Evolutionary conservation across 176 grass and related monocot species (phyloP).

Genomic region (Canna indica): DNA sequence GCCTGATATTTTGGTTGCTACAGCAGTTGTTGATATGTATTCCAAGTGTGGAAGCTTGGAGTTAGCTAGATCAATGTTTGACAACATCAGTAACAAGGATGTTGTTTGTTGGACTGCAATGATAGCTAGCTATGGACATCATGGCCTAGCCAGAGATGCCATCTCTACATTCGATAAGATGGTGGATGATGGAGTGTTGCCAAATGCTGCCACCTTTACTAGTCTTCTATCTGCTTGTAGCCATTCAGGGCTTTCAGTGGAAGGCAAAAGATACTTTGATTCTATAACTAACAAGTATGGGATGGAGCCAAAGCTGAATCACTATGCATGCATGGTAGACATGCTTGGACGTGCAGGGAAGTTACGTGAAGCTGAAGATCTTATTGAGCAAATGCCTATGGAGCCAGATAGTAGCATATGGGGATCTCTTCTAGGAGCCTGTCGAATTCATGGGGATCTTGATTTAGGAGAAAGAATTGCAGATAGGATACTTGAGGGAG

Average conservation of each 20-base stretch:
- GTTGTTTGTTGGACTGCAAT: slow-evolving; percentile 24
- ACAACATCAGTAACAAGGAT: slow-evolving; percentile 1
- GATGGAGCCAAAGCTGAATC: slow-evolving; percentile 13
- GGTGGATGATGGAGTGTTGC: slow-evolving; percentile 3
- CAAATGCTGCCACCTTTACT: slow-evolving; percentile 17
- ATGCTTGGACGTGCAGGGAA: slow-evolving; percentile 27
- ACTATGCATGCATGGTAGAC: slow-evolving; percentile 24
- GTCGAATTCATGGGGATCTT: slow-evolving; percentile 23
- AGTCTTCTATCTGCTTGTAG: slow-evolving; percentile 28
- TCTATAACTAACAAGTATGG: slow-evolving; percentile 7
- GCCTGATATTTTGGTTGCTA: slow-evolving; percentile 14
- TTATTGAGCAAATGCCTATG: slow-evolving; percentile 15
- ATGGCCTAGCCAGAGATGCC: slow-evolving; percentile 1
- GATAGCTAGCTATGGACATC: slow-evolving; percentile 24
- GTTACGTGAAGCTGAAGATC: slow-evolving; percentile 23
- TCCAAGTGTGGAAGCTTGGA: slow-evolving; percentile 15
- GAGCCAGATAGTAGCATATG: slow-evolving; percentile 21
- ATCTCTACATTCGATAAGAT: slow-evolving; percentile 19
- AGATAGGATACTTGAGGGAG: slow-evolving; percentile 18
- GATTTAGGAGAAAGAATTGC: slow-evolving; percentile 27
- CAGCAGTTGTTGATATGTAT: slow-evolving; percentile 22
- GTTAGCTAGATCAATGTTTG: slow-evolving; percentile 11
- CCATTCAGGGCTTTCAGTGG: slow-evolving; percentile 10
- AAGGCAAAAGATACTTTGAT: slow-evolving; percentile 21
- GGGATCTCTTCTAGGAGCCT: slow-evolving; percentile 16